Evolutionary conservation across 768 basidiomycete genomes (phyloP), one percentile per base, ranked within the genome.

Genomic region (Lyophyllum semitale): DNA sequence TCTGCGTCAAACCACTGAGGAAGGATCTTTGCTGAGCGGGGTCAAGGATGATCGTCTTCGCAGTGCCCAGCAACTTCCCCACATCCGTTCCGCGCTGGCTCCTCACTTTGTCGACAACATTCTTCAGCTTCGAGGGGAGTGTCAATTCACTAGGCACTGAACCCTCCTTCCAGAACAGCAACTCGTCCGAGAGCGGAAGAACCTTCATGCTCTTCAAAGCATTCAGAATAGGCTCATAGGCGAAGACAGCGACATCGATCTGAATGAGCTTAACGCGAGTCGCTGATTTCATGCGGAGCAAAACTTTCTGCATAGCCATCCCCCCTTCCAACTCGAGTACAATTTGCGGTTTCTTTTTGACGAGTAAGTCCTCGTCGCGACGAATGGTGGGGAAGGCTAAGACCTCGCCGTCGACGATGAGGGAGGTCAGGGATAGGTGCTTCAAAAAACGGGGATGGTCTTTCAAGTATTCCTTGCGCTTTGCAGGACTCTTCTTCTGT

Each of bases 151-250:
- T 15, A 15, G 33, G 33, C 4, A 35, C 7, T 3, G 33, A 8
- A 13, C 65, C 71, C 4, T 69, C 48, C 9, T 75, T 72, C 85
- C 87, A 88, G 27, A 80, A 72, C 1, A 88, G 58, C 15, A 89
- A 63, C 53, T 87, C 85, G 1, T 69, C 62, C 0, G 74, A 66
- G 3, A 88, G 70, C 0, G 84, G 80, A 5, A 88, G 61, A 0
- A 52, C 53, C 5, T 60, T 72, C 52, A 73, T 77, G 15, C 71
- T 61, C 65, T 88, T 79, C 23, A 89, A 71, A 1, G 77, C 80
- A 40, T 67, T 77, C n/a, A 89, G 73, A 22, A 88, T 73, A 2
- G 85, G 85, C 59, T 85, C 80, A 53, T 80, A 88, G 0, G 87
- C 71, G 61, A 87, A 89, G 4, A 87, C 66, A 0, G 84, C 83